These are phyloP conservation scores for Rhododendron ferrugineum DNA, from an alignment of 148 eudicot species.

Conservation along the genomic window DNA sequence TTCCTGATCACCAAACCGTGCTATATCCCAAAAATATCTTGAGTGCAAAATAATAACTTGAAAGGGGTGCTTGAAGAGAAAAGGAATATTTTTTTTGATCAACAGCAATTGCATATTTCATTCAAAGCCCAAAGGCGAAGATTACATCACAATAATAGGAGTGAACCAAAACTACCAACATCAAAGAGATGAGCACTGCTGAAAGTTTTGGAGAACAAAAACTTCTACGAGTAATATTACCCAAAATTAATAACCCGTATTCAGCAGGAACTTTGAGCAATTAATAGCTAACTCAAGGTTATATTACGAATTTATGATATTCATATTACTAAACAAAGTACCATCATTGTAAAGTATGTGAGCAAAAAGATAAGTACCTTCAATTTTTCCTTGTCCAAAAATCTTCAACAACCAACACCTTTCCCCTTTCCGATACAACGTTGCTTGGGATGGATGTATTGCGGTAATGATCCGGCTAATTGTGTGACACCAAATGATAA, in stretches of 20 bases:
- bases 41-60: neutral
- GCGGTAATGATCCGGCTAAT: constrained; percentile 11
- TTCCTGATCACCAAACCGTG: neutral
- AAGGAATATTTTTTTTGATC: neutral
- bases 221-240: neutral
- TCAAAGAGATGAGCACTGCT: neutral
- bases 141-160: too few species aligned
- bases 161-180: too few species aligned
- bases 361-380: neutral
- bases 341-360: neutral
- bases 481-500: constrained; percentile 7
- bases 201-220: neutral
- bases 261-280: constrained; percentile 8
- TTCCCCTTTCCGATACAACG: neutral
- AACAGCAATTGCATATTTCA: too few species aligned
- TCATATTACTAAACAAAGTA: neutral
- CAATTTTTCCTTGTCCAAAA: neutral
- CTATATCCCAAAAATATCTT: neutral
- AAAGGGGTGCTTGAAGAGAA: neutral
- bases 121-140: too few species aligned
- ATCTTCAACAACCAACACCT: constrained; percentile 4
- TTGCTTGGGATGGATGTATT: neutral
- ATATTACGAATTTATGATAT: neutral
- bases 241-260: neutral
- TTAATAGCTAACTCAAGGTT: neutral